These are phyloP conservation scores for Trifolium pratense DNA, from an alignment of 306 rosid genomes.

Conservation along the genomic window DNA sequence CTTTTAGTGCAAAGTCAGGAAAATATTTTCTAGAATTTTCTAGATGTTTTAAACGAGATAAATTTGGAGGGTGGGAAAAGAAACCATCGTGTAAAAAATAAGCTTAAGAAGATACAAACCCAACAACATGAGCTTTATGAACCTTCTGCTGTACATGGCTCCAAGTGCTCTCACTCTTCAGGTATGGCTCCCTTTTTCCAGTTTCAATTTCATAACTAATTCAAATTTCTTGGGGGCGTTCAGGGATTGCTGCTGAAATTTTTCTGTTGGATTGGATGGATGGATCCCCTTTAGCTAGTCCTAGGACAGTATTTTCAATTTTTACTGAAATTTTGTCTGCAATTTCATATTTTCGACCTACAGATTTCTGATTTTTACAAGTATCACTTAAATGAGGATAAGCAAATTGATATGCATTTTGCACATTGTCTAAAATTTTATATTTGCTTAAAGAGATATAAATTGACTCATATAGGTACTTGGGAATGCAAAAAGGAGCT, in stretches of 20 bases:
- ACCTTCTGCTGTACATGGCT: slow-evolving; percentile 98
- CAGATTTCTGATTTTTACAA: slow-evolving; percentile 31
- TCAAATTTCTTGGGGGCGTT: slow-evolving; percentile 23
- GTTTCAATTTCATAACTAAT: no score
- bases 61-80: no score
- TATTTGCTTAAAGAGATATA: slow-evolving; percentile 26
- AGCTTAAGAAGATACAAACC: no score
- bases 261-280: slow-evolving; percentile 9
- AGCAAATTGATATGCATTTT: slow-evolving; percentile 8
- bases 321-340: slow-evolving; percentile 12
- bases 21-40: no score
- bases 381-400: slow-evolving; percentile 25
- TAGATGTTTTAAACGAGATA: no score
- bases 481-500: slow-evolving; percentile 99
- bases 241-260: neutral
- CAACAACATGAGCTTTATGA: no score
- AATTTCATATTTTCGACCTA: neutral
- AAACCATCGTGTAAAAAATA: no score
- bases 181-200: slow-evolving; percentile 66
- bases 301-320: neutral
- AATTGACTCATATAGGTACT: slow-evolving; percentile 71
- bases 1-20: no score
- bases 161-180: slow-evolving; percentile 99
- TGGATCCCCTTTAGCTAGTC: slow-evolving; percentile 13
- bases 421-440: slow-evolving; percentile 5